Conservation (phyloP, 495 filamentous ascomycete genomes). For the Jackrogersella minutella region DNA sequence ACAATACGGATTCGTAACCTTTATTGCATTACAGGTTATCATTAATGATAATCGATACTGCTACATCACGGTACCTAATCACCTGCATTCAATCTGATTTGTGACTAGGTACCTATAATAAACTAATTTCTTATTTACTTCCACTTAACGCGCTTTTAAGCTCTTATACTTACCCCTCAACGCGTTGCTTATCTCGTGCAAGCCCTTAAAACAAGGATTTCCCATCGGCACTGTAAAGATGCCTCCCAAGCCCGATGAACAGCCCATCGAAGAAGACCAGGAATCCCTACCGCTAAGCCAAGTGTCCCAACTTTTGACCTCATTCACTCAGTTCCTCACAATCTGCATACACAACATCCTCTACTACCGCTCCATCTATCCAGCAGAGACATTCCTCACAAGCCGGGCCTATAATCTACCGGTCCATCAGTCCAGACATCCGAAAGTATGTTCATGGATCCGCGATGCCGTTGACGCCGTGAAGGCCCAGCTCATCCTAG, state of each 20-base stretch:
- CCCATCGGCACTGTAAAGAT: background rate
- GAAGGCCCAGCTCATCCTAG: constrained; percentile 74
- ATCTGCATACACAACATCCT: constrained; percentile 93
- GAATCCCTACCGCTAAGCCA: constrained; percentile 43
- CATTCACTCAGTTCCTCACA: constrained; percentile 81
- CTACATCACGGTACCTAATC: too few relatives aligned
- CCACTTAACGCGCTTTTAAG: constrained; percentile 24
- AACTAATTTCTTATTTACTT: background rate
- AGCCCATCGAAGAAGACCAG: constrained; percentile 24
- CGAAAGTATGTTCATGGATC: constrained; percentile 91
- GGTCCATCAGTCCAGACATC: constrained; percentile 88
- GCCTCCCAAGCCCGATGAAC: constrained; percentile 12
- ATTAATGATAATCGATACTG: too few relatives aligned
- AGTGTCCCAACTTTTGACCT: constrained; percentile 58
- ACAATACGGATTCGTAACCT: too few relatives aligned
- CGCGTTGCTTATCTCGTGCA: constrained; percentile 13
- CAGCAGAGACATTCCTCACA: constrained; percentile 77
- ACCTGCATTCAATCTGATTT: too few relatives aligned
- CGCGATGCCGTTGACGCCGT: constrained; percentile 81
- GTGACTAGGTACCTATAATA: background rate
- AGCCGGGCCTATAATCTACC: constrained; percentile 88
- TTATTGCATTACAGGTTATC: too few relatives aligned
- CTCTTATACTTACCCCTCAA: constrained; percentile 24
- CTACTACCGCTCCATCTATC: constrained; percentile 86
- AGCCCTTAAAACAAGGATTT: background rate